Percentiles rank a stretch among this genome's conserved stretches.
Evolutionary conservation across 2,329 filamentous ascomycete genomes (phyloP).

Genomic region (Macrophomina phaseolina): DNA sequence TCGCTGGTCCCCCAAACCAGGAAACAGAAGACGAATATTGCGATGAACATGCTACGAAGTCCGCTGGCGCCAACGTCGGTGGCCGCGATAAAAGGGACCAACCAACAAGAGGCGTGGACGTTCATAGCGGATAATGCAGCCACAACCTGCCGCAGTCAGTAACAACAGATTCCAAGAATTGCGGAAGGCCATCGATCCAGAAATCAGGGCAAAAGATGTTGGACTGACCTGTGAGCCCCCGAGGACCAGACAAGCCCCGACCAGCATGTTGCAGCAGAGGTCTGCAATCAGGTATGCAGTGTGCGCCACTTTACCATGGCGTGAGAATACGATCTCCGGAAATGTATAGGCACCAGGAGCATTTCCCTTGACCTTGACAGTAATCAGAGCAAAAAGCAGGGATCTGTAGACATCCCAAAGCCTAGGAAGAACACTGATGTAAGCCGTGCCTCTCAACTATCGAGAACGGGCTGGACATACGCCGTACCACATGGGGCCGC

Average conservation of each 20-base stretch:
- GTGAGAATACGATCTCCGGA: conserved; percentile 59
- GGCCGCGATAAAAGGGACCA: conserved; percentile 44
- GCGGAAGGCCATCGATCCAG: too few relatives aligned
- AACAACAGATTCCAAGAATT: neutral
- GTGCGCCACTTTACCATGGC: conserved; percentile 53
- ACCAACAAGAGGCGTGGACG: conserved; percentile 58
- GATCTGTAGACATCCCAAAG: conserved; percentile 24
- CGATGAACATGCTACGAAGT: conserved; percentile 46
- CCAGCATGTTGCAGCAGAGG: conserved; percentile 61
- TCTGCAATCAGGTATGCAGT: conserved; percentile 59
- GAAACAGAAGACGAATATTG: conserved; percentile 56
- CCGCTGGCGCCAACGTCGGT: conserved; percentile 33
- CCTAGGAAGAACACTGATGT: neutral
- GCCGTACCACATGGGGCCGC: conserved; percentile 28
- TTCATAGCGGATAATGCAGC: conserved; percentile 53
- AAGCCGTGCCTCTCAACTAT: neutral
- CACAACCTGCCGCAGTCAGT: conserved; percentile 5
- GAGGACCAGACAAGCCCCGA: conserved; percentile 60
- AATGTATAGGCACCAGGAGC: conserved; percentile 54
- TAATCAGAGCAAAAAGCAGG: conserved; percentile 28
- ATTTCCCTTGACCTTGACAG: conserved; percentile 29
- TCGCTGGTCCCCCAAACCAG: conserved; percentile 55
- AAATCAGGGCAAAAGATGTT: neutral
- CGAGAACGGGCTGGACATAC: neutral
- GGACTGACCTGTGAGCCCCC: conserved; percentile 50